Evolutionary conservation across 1,284 basidiomycete species (phyloP).

Genomic region (Trametes sp.): DNA sequence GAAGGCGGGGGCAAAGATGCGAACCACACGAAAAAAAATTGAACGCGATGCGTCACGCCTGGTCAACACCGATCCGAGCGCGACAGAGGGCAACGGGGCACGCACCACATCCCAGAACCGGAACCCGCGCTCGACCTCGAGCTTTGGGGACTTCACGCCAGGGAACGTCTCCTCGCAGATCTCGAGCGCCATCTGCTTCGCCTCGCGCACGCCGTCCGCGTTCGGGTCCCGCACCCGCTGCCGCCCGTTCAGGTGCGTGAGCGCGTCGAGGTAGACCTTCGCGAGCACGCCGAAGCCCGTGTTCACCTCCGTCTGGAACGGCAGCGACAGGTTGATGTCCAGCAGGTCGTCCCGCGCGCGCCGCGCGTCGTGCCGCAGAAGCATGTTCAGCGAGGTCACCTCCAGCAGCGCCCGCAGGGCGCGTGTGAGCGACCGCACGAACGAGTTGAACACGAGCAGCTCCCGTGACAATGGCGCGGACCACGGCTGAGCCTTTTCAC

Average conservation of each 20-base stretch:
- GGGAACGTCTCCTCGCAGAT: conserved; percentile 95
- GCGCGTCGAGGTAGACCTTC: conserved; percentile 94
- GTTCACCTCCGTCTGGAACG: conserved; percentile 96
- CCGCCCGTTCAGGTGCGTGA: conserved; percentile 86
- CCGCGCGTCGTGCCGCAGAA: conserved; percentile 88
- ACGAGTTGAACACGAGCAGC: conserved; percentile 97
- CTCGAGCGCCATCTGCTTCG: conserved; percentile 87
- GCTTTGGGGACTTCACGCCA: conserved; percentile 87
- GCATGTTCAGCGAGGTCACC: conserved; percentile 90
- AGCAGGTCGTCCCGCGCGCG: conserved; percentile 90
- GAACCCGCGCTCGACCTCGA: conserved; percentile 95
- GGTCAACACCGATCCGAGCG: conserved; percentile 18
- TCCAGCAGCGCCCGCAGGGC: conserved; percentile 92
- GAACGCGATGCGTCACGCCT: background rate
- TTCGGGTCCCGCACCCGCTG: conserved; percentile 78
- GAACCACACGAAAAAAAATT: background rate
- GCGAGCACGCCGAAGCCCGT: conserved; percentile 97
- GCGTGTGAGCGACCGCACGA: conserved; percentile 89
- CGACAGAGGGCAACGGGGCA: conserved; percentile 33
- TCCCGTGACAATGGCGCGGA: conserved; percentile 95
- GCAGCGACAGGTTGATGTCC: conserved; percentile 90
- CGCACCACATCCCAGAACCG: conserved; percentile 98
- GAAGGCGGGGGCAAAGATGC: background rate
- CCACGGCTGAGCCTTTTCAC: conserved; percentile 80
- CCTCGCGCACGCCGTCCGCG: conserved; percentile 80